Percentiles rank a stretch among this genome's conserved stretches.
phyloP scores from a whole-genome alignment of 2,329 filamentous ascomycete genomes.

The Stenocarpella maydis region DNA sequence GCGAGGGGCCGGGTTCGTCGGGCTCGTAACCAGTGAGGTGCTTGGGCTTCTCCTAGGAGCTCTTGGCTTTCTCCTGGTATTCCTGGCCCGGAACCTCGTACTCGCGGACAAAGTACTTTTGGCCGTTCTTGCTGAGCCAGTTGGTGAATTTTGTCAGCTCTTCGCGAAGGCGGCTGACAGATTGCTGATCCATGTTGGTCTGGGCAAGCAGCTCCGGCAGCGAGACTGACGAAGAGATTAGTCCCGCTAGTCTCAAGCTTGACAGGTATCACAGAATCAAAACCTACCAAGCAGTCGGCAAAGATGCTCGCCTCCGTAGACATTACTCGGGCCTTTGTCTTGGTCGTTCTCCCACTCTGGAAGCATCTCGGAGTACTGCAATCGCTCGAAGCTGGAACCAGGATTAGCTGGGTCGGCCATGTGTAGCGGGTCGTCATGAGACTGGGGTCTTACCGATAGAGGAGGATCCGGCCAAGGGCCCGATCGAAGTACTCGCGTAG shows the following conservation, averaged over 20 bases:
- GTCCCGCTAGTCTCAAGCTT: background rate
- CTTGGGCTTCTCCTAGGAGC: conserved; percentile 23
- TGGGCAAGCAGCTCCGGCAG: conserved; percentile 94
- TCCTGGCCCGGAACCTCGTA: conserved; percentile 78
- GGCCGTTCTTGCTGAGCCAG: conserved; percentile 82
- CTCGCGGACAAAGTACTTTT: conserved; percentile 78
- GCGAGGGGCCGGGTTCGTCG: background rate
- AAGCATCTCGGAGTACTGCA: conserved; percentile 82
- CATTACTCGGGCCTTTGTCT: conserved; percentile 73
- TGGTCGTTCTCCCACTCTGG: conserved; percentile 73
- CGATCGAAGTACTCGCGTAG: conserved; percentile 95
- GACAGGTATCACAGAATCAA: background rate
- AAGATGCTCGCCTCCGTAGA: conserved; percentile 93
- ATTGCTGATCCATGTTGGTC: conserved; percentile 96
- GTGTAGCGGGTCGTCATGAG: background rate
- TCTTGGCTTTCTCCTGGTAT: conserved; percentile 72
- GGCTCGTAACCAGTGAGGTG: conserved; percentile 7
- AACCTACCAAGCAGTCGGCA: conserved; percentile 84
- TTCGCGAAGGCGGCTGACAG: conserved; percentile 85
- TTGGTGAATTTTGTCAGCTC: conserved; percentile 86
- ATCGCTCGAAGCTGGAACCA: conserved; percentile 79
- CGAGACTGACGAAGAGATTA: conserved; percentile 65
- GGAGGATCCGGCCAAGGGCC: conserved; percentile 82
- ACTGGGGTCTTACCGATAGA: conserved; percentile 70
- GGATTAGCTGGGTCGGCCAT: background rate